phyloP scores from a whole-genome alignment of 1,284 basidiomycete genomes.

The Omphalotus olearius region DNA sequence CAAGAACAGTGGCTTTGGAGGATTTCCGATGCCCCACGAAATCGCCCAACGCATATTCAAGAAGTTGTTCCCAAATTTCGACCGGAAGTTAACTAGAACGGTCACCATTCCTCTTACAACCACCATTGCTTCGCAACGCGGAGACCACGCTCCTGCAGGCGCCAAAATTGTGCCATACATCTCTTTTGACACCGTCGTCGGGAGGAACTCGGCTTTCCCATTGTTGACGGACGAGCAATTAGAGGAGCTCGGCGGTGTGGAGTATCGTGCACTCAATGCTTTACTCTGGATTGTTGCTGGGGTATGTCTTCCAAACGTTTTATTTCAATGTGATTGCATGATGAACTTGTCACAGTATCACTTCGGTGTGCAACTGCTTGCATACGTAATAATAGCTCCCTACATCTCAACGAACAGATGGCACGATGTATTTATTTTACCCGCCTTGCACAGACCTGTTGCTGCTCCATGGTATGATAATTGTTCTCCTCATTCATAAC shows the following conservation, averaged over 20 bases:
- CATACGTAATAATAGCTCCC: slow-evolving; percentile 73
- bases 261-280: slow-evolving; percentile 85
- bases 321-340: slow-evolving; percentile 14
- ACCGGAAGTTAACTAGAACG: slow-evolving; percentile 51
- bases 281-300: slow-evolving; percentile 72
- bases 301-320: slow-evolving; percentile 35
- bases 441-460: slow-evolving; percentile 49
- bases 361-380: slow-evolving; percentile 60
- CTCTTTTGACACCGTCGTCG: slow-evolving; percentile 80
- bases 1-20: slow-evolving; percentile 65
- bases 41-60: slow-evolving; percentile 46
- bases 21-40: slow-evolving; percentile 81
- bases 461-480: slow-evolving; percentile 52
- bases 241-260: slow-evolving; percentile 91
- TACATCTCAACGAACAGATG: slow-evolving; percentile 61
- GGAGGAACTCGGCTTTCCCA: slow-evolving; percentile 86
- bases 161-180: slow-evolving; percentile 75
- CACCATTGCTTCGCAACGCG: slow-evolving; percentile 49
- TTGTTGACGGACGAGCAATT: slow-evolving; percentile 78
- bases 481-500: neutral
- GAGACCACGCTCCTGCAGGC: slow-evolving; percentile 29
- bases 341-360: slow-evolving; percentile 54
- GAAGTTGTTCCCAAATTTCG: slow-evolving; percentile 54
- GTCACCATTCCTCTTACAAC: slow-evolving; percentile 73
- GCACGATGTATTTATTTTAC: slow-evolving; percentile 52